Percentiles rank a stretch among this genome's conserved stretches.
Conservation (phyloP, 1,139 yeast genomes). For the Hansenula lynferdii region DNA sequence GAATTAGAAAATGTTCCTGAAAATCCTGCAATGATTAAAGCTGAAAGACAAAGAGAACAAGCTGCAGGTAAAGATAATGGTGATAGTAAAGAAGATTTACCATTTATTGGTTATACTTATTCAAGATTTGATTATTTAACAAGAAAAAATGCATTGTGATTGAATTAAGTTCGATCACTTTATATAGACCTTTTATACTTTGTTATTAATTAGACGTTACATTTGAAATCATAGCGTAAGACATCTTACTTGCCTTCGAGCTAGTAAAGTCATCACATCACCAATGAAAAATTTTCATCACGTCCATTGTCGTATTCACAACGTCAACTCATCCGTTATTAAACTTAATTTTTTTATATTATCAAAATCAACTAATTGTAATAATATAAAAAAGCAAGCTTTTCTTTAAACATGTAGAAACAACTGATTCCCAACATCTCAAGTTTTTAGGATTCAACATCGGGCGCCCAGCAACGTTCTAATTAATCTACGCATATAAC, state of each 20-base stretch:
- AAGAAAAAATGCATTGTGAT: conserved; percentile 70
- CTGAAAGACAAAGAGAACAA: conserved; percentile 46
- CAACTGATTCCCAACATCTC: conserved; percentile 39
- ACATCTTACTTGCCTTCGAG: too few relatives aligned
- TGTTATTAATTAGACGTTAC: conserved; percentile 7
- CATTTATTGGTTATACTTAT: conserved; percentile 95
- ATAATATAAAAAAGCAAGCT: too few relatives aligned
- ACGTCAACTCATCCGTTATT: too few relatives aligned
- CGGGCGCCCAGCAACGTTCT: conserved; percentile 42
- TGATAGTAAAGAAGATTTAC: conserved; percentile 77
- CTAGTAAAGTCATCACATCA: too few relatives aligned
- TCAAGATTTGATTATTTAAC: conserved; percentile 92
- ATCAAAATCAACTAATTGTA: too few relatives aligned
- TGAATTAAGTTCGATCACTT: neutral
- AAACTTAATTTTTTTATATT: too few relatives aligned
- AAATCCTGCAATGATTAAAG: conserved; percentile 74
- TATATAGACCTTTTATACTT: neutral
- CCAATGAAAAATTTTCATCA: too few relatives aligned
- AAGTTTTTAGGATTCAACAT: conserved; percentile 27
- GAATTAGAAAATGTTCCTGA: conserved; percentile 95
- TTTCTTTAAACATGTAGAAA: too few relatives aligned
- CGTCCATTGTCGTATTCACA: too few relatives aligned
- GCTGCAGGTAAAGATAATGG: conserved; percentile 29
- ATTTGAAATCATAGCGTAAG: neutral
- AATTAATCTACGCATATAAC: conserved; percentile 30